Percentiles rank a stretch among this genome's conserved stretches.
Evolutionary conservation across 352 stramenopile genomes (phyloP).

Genomic region (Thalassiosira sp.): DNA sequence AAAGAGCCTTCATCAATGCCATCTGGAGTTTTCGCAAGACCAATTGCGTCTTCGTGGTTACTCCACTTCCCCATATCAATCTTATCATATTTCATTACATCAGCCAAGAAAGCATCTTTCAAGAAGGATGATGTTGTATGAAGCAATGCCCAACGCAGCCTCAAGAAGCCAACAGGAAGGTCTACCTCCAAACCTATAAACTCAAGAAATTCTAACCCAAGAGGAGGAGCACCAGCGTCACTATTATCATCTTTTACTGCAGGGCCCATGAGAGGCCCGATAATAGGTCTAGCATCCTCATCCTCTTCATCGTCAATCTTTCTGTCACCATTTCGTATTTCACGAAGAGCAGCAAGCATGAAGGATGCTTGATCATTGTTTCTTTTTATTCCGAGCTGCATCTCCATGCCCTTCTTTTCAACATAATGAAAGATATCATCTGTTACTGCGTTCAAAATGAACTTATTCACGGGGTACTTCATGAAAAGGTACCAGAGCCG

Average conservation of each 20-base stretch:
- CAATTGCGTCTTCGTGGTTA: constrained; percentile 65
- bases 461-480: constrained; percentile 58
- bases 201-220: constrained; percentile 71
- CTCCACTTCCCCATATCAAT: constrained; percentile 64
- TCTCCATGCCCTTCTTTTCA: constrained; percentile 81
- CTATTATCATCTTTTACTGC: constrained; percentile 69
- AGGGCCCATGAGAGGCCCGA: constrained; percentile 67
- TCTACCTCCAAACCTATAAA: constrained; percentile 73
- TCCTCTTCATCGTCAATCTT: constrained; percentile 41
- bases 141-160: constrained; percentile 70
- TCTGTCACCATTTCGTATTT: constrained; percentile 66
- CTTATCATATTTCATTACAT: constrained; percentile 48
- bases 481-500: constrained; percentile 62
- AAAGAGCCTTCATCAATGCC: constrained; percentile 59
- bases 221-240: constrained; percentile 40
- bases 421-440: constrained; percentile 80
- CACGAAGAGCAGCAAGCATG: constrained; percentile 74
- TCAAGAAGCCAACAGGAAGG: constrained; percentile 72
- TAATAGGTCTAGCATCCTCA: constrained; percentile 41
- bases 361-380: constrained; percentile 67
- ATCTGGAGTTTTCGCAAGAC: constrained; percentile 49
- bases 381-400: constrained; percentile 68
- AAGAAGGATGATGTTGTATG: constrained; percentile 58
- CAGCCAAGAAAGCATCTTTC: constrained; percentile 48
- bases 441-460: constrained; percentile 68